Conservation (phyloP, 208 protist genomes). For the Trypanosoma caninum region DNA sequence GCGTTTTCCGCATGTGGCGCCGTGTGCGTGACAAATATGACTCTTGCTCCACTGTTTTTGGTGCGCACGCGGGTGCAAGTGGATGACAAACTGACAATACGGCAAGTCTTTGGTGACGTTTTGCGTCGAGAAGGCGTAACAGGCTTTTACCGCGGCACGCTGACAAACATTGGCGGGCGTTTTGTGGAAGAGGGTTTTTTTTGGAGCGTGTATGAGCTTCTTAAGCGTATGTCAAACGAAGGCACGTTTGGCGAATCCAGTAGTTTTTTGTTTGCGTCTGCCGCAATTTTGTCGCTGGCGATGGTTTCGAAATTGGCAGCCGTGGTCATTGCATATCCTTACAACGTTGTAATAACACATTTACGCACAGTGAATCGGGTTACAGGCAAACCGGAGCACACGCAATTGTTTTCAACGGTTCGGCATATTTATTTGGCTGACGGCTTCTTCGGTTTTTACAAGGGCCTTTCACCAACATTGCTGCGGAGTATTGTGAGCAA, state of each 20-base stretch:
- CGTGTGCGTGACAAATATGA: slow-evolving; percentile 70
- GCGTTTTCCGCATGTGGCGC: slow-evolving; percentile 66
- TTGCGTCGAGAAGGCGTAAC: slow-evolving; percentile 61
- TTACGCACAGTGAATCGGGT: slow-evolving; percentile 81
- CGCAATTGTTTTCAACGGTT: slow-evolving; percentile 54
- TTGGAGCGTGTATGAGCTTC: slow-evolving; percentile 85
- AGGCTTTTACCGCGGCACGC: slow-evolving; percentile 84
- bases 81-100: slow-evolving; percentile 70
- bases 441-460: slow-evolving; percentile 87
- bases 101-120: slow-evolving; percentile 61
- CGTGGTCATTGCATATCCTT: slow-evolving; percentile 76
- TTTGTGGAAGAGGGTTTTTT: slow-evolving; percentile 87
- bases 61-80: slow-evolving; percentile 87
- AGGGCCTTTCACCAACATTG: slow-evolving; percentile 80
- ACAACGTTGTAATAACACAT: slow-evolving; percentile 91
- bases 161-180: slow-evolving; percentile 80
- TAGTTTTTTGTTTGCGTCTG: slow-evolving; percentile 52
- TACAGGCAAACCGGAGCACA: slow-evolving; percentile 75
- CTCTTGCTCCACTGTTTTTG: slow-evolving; percentile 82
- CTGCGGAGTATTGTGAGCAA: slow-evolving; percentile 85
- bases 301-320: slow-evolving; percentile 78
- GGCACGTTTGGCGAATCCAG: slow-evolving; percentile 43
- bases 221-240: slow-evolving; percentile 72
- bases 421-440: slow-evolving; percentile 70
- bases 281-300: slow-evolving; percentile 75